phyloP scores from a whole-genome alignment of 1,284 basidiomycete genomes.

The Anthracocystis walkeri region DNA sequence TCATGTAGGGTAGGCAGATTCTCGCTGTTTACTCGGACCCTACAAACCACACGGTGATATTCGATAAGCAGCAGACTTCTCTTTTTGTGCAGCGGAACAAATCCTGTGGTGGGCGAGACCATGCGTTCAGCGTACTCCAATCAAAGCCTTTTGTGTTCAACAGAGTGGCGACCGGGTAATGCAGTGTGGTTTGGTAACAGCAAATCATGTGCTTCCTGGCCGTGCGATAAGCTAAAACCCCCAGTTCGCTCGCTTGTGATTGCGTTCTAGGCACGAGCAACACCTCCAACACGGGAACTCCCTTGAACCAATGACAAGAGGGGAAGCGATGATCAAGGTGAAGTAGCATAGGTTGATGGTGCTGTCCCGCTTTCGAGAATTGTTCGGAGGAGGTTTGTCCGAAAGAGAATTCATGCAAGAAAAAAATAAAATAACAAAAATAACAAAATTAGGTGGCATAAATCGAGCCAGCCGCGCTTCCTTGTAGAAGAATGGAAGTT shows the following conservation, averaged over 20 bases:
- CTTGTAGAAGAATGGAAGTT: neutral
- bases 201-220: neutral
- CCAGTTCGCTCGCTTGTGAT: neutral
- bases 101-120: neutral
- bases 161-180: neutral
- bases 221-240: slow-evolving; percentile 4
- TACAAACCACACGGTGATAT: too few relatives aligned
- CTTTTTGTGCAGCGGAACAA: too few relatives aligned
- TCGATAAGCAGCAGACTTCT: too few relatives aligned
- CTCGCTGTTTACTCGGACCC: too few relatives aligned
- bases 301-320: neutral
- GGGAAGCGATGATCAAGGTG: neutral
- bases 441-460: neutral
- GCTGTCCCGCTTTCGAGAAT: too few relatives aligned
- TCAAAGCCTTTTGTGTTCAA: neutral
- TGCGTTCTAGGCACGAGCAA: neutral
- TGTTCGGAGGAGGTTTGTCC: too few relatives aligned
- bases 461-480: neutral
- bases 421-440: too few relatives aligned
- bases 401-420: too few relatives aligned
- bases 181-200: neutral
- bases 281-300: neutral
- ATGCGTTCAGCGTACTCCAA: neutral
- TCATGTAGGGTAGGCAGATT: too few relatives aligned
- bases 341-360: too few relatives aligned